Percentiles rank a stretch among this genome's conserved stretches.
Evolutionary conservation across 495 filamentous ascomycete genomes (phyloP).

Genomic region (Penicillium goetzii): DNA sequence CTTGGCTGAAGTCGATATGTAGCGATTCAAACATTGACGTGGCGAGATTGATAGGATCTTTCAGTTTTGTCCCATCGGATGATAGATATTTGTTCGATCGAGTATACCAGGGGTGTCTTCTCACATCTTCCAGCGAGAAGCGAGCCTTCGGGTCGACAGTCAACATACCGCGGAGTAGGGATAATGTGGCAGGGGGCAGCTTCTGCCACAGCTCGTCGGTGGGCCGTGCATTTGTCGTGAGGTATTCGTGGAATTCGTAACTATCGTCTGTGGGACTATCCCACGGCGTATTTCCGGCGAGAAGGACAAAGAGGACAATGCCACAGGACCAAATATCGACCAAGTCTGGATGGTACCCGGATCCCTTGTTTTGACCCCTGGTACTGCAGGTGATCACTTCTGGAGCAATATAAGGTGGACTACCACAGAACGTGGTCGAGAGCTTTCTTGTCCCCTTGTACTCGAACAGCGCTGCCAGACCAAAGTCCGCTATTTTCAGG

Average conservation of each 20-base stretch:
- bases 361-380: constrained; percentile 52
- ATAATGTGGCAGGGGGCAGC: constrained; percentile 74
- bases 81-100: constrained; percentile 76
- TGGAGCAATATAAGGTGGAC: constrained; percentile 95
- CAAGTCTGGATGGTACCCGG: constrained; percentile 79
- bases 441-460: constrained; percentile 79
- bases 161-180: constrained; percentile 94
- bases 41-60: constrained; percentile 79
- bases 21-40: constrained; percentile 91
- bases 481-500: constrained; percentile 96
- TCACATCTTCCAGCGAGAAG: constrained; percentile 87
- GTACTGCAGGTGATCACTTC: constrained; percentile 71
- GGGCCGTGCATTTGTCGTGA: constrained; percentile 75
- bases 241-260: constrained; percentile 85
- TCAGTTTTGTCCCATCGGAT: constrained; percentile 66
- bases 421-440: constrained; percentile 89
- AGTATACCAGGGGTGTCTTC: constrained; percentile 94
- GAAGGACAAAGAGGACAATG: constrained; percentile 91
- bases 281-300: constrained; percentile 98
- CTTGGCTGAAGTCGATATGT: constrained; percentile 84
- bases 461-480: constrained; percentile 89
- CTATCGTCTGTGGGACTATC: constrained; percentile 82
- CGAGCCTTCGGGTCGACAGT: constrained; percentile 72
- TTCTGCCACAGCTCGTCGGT: constrained; percentile 85
- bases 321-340: constrained; percentile 98